Conservation (phyloP, 2,329 filamentous ascomycete genomes). For the Fusarium oligoseptatum region DNA sequence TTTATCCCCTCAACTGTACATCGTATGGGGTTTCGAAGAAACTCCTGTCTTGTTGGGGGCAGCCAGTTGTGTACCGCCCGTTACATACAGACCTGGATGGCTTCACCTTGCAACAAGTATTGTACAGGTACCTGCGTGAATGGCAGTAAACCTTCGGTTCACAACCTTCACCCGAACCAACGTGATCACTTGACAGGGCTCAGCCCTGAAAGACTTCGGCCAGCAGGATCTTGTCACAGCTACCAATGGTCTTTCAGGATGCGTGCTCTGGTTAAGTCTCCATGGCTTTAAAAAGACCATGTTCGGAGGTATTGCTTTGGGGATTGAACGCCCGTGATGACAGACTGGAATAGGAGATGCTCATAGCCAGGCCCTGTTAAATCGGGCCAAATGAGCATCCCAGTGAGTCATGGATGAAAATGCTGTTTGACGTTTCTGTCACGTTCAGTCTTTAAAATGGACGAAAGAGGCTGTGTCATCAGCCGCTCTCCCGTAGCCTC, state of each 20-base stretch:
- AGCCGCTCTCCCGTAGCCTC: constrained; percentile 63
- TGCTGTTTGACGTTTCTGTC: not conserved
- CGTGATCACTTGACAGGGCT: not conserved
- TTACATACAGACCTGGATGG: not conserved
- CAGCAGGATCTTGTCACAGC: not conserved
- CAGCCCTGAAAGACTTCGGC: not conserved
- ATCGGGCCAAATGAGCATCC: not conserved
- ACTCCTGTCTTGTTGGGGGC: not conserved
- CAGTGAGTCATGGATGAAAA: not conserved
- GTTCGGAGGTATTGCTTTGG: not conserved
- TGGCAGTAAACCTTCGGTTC: not conserved
- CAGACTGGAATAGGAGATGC: not conserved
- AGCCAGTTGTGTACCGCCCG: not conserved
- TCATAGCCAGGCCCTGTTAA: not conserved
- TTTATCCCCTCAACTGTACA: not conserved
- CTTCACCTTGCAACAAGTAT: not conserved
- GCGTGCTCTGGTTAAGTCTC: not conserved
- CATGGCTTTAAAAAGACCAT: not conserved
- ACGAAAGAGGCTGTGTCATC: not conserved
- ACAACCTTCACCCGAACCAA: not conserved
- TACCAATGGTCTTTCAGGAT: not conserved
- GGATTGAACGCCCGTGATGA: not conserved
- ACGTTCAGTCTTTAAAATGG: not conserved
- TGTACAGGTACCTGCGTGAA: not conserved
- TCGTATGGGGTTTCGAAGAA: not conserved